Percentiles rank a stretch among this genome's conserved stretches.
Evolutionary conservation across 2,329 filamentous ascomycete genomes (phyloP).

Genomic region (Knufia fluminis): DNA sequence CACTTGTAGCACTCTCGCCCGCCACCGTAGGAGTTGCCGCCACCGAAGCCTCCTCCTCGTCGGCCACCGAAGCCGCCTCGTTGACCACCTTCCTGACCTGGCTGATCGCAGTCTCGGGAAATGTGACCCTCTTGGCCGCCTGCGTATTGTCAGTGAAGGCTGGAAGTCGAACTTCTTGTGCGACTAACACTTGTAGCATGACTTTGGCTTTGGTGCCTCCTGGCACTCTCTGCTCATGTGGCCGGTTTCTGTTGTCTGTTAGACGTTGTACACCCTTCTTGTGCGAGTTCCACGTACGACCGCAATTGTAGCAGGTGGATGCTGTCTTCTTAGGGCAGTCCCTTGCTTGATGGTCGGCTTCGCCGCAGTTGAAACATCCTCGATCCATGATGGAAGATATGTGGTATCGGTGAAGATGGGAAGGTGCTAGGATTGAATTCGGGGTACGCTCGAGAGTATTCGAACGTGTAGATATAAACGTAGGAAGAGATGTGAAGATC

Average conservation of each 20-base stretch:
- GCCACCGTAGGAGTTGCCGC: conserved; percentile 39
- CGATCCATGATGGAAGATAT: conserved; percentile 39
- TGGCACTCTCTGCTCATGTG: conserved; percentile 89
- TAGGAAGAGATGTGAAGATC: no score
- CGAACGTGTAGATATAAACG: no score
- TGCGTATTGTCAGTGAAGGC: conserved; percentile 50
- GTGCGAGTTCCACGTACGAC: conserved; percentile 46
- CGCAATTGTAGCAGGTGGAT: conserved; percentile 79
- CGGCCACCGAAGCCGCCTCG: conserved; percentile 37
- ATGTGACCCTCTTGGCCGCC: conserved; percentile 74
- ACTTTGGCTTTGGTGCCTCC: conserved; percentile 76
- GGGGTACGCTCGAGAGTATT: not conserved
- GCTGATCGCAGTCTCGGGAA: conserved; percentile 48
- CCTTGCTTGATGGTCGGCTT: conserved; percentile 44
- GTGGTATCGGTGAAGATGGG: conserved; percentile 7
- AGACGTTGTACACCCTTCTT: conserved; percentile 6
- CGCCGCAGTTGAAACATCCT: conserved; percentile 50
- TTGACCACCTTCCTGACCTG: conserved; percentile 36
- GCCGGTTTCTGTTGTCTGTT: conserved; percentile 44
- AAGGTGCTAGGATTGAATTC: conserved; percentile 8
- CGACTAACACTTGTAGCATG: conserved; percentile 45
- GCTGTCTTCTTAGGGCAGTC: conserved; percentile 73
- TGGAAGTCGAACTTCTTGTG: not conserved
- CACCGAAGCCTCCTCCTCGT: conserved; percentile 23
- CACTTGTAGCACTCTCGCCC: conserved; percentile 92